phyloP scores from a whole-genome alignment of 805 yeast genomes.

The Saccharomycopsis sp. region DNA sequence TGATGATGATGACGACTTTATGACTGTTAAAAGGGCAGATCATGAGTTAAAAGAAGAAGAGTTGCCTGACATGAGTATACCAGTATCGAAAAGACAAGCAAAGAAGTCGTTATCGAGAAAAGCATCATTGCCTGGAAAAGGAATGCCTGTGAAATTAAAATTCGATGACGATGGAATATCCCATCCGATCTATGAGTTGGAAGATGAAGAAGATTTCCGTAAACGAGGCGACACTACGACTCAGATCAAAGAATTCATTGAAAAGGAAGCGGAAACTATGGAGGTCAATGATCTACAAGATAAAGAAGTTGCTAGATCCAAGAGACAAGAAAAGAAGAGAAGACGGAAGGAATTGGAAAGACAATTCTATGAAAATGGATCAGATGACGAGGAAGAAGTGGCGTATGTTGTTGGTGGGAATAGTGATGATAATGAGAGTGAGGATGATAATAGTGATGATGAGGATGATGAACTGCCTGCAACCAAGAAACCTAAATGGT shows the following conservation, averaged over 20 bases:
- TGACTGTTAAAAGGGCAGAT: conserved; percentile 71
- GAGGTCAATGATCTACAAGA: conserved; percentile 66
- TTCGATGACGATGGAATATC: conserved; percentile 95
- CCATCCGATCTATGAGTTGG: conserved; percentile 86
- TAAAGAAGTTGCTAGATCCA: conserved; percentile 67
- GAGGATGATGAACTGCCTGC: conserved; percentile 12
- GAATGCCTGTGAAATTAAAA: conserved; percentile 67
- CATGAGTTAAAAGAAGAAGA: conserved; percentile 63
- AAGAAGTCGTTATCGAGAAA: conserved; percentile 88
- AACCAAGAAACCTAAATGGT: conserved; percentile 23
- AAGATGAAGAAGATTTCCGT: conserved; percentile 81
- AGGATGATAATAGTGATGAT: background rate
- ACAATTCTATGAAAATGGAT: conserved; percentile 25
- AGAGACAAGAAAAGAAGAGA: conserved; percentile 82
- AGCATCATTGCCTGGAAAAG: conserved; percentile 50
- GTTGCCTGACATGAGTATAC: conserved; percentile 51
- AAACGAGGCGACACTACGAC: conserved; percentile 58
- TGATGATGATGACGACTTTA: conserved; percentile 64
- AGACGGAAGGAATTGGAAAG: conserved; percentile 76
- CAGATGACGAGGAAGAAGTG: conserved; percentile 22
- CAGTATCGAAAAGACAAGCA: conserved; percentile 75
- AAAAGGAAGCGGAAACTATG: conserved; percentile 65
- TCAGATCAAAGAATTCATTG: conserved; percentile 64
- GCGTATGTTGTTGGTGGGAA: conserved; percentile 20
- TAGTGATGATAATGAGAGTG: conserved; percentile 17